Percentiles rank a stretch among this genome's conserved stretches.
Evolutionary conservation across 495 filamentous ascomycete species (phyloP).

Genomic region (Lophiotrema nucula): DNA sequence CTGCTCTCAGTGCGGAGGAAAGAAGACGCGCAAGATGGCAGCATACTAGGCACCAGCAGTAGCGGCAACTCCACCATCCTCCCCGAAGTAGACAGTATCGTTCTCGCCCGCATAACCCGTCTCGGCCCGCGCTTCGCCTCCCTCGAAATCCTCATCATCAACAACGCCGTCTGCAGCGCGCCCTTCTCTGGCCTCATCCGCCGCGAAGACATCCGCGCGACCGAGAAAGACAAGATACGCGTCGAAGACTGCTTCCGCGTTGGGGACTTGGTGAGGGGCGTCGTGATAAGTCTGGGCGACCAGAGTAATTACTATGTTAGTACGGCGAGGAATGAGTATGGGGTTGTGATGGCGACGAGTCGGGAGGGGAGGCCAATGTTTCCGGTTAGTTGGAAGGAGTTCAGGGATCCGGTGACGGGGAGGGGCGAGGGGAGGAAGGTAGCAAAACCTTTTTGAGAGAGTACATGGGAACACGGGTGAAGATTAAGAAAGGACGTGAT

Average conservation of each 20-base stretch:
- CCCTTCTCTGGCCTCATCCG: constrained; percentile 51
- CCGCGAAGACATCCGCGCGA: constrained; percentile 86
- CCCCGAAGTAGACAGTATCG: constrained; percentile 73
- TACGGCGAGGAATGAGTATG: constrained; percentile 85
- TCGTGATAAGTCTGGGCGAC: constrained; percentile 83
- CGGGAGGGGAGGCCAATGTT: constrained; percentile 86
- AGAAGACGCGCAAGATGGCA: constrained; percentile 30
- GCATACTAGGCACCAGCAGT: constrained; percentile 34
- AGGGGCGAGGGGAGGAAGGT: constrained; percentile 81
- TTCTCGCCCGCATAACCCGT: constrained; percentile 81
- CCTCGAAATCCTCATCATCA: constrained; percentile 76
- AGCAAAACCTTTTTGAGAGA: constrained; percentile 79
- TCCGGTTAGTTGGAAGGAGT: constrained; percentile 93
- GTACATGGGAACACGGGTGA: no score
- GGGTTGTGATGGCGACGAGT: constrained; percentile 90
- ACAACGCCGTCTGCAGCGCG: constrained; percentile 51
- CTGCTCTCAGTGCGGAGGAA: constrained; percentile 22
- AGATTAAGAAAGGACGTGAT: no score
- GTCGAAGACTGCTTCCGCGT: constrained; percentile 89
- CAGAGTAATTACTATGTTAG: constrained; percentile 90
- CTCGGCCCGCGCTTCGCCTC: constrained; percentile 79
- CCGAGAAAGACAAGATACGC: constrained; percentile 92
- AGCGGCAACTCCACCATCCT: constrained; percentile 63
- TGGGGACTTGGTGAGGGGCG: constrained; percentile 86
- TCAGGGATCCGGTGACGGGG: constrained; percentile 79